Conservation (phyloP, 2,329 filamentous ascomycete genomes). For the Penicillium sp. region DNA sequence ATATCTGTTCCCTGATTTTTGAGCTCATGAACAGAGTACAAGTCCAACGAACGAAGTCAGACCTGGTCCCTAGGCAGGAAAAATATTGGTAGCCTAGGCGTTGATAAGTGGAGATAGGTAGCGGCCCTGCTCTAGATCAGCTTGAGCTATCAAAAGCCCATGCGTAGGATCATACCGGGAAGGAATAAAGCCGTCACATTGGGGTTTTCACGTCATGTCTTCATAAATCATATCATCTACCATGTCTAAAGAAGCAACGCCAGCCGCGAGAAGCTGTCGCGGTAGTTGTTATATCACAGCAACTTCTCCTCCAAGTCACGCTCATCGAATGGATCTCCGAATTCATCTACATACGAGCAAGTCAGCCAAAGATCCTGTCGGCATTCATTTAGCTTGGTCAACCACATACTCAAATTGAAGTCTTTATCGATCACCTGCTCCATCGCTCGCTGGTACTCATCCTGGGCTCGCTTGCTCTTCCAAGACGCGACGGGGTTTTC, state of each 20-base stretch:
- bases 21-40: neutral
- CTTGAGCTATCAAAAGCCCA: neutral
- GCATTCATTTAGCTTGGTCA: neutral
- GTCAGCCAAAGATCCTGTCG: constrained; percentile 4
- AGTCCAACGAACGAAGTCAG: neutral
- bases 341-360: constrained; percentile 41
- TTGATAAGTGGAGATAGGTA: neutral
- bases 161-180: neutral
- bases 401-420: constrained; percentile 51
- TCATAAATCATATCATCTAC: constrained; percentile 33
- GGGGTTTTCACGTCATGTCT: constrained; percentile 23
- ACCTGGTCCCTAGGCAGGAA: neutral
- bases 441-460: constrained; percentile 58
- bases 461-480: constrained; percentile 60
- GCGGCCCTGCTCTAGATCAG: neutral
- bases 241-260: constrained; percentile 16
- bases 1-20: too few relatives aligned
- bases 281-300: constrained; percentile 13
- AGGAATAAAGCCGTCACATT: neutral
- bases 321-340: constrained; percentile 52
- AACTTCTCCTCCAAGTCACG: constrained; percentile 40
- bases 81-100: neutral
- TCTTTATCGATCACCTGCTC: constrained; percentile 57
- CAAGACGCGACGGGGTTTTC: constrained; percentile 56
- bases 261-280: neutral